Percentiles rank a stretch among this genome's conserved stretches.
Evolutionary conservation across 176 grass and related monocot genomes (phyloP).

Genomic region (Leersia perrieri): DNA sequence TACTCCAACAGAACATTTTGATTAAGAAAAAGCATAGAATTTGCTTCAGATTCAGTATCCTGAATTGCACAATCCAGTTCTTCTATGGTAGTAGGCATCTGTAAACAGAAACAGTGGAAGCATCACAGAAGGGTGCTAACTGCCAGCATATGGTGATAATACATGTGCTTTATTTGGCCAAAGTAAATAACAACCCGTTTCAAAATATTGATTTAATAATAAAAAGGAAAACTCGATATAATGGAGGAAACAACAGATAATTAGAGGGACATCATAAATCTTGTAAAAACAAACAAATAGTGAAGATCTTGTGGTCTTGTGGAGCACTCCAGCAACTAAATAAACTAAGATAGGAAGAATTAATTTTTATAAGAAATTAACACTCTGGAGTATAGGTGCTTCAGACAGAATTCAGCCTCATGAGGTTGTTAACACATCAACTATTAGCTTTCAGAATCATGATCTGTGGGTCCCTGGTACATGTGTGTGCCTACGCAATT

Average conservation of each 20-base stretch:
- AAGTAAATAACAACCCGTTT: not conserved
- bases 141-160: not conserved
- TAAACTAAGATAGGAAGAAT: not conserved
- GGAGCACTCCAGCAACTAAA: constrained; percentile 4
- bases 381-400: not conserved
- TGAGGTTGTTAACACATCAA: not conserved
- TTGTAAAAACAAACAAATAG: not conserved
- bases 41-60: constrained; percentile 85
- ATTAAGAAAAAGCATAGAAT: constrained; percentile 93
- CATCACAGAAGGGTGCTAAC: constrained; percentile 6
- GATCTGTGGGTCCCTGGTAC: not conserved
- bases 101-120: constrained; percentile 26
- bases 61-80: constrained; percentile 80
- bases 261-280: not conserved
- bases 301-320: not conserved
- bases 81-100: constrained; percentile 83
- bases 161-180: constrained; percentile 6
- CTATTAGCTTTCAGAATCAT: not conserved
- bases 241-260: not conserved
- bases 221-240: constrained; percentile 1
- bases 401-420: not conserved
- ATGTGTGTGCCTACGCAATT: not conserved
- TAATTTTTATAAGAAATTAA: not conserved
- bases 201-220: not conserved
- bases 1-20: constrained; percentile 92